Conservation (phyloP, 345 rosid species). For the Triadica sebifera region DNA sequence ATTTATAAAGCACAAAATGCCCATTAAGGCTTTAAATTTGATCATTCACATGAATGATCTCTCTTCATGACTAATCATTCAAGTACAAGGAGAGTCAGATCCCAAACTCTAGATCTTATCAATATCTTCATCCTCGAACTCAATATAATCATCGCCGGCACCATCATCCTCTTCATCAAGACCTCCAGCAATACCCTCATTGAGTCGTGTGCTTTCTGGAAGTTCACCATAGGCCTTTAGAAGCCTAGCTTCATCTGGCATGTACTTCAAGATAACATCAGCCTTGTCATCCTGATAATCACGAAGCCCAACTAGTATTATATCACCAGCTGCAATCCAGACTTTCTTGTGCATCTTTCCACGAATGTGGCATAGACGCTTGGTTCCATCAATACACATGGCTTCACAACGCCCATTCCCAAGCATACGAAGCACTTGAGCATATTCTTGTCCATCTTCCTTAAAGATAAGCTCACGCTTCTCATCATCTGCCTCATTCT, state of each 20-base stretch:
- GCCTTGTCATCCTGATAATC: constrained; percentile 86
- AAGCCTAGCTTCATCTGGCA: constrained; percentile 81
- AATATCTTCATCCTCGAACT: constrained; percentile 76
- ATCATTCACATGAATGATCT: constrained; percentile 8
- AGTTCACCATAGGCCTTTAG: constrained; percentile 77
- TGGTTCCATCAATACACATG: constrained; percentile 60
- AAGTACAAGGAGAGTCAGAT: not conserved
- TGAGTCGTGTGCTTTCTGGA: constrained; percentile 60
- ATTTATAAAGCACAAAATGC: constrained; percentile 13
- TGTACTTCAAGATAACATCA: constrained; percentile 74
- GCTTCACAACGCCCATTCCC: constrained; percentile 74
- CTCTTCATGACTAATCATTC: not conserved
- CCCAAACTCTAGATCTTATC: constrained; percentile 48
- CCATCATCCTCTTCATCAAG: constrained; percentile 55
- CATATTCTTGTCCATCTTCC: constrained; percentile 76
- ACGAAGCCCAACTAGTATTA: constrained; percentile 68
- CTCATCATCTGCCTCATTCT: constrained; percentile 79
- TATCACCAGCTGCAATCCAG: constrained; percentile 82
- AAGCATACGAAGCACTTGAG: constrained; percentile 71
- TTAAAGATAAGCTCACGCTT: constrained; percentile 73
- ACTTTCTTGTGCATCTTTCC: constrained; percentile 89
- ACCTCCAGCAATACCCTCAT: constrained; percentile 53
- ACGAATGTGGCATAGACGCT: constrained; percentile 70
- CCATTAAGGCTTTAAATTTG: not conserved
- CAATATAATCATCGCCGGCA: constrained; percentile 52